Evolutionary conservation across 768 basidiomycete genomes (phyloP).

Genomic region (Hydnomerulius pinastri): DNA sequence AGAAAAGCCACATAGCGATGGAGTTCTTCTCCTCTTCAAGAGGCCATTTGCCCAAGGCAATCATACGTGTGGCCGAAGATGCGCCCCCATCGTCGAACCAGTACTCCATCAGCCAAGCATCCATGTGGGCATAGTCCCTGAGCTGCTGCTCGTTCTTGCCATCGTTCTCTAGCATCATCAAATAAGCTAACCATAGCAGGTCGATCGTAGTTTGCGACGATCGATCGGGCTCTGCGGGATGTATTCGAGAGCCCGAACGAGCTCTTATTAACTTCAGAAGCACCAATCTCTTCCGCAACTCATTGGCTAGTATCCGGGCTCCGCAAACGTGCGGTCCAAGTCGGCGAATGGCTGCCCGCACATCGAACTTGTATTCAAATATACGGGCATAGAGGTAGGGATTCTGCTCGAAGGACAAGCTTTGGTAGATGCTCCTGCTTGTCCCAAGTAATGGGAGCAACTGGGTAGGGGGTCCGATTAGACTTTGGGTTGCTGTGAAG

Average conservation of each 20-base stretch:
- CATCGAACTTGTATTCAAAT: slow-evolving; percentile 70
- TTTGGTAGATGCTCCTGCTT: slow-evolving; percentile 48
- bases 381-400: slow-evolving; percentile 74
- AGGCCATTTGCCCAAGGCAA: slow-evolving; percentile 58
- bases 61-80: slow-evolving; percentile 46
- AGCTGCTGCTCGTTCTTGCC: slow-evolving; percentile 72
- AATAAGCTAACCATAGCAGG: slow-evolving; percentile 67
- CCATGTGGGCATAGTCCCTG: slow-evolving; percentile 64
- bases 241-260: slow-evolving; percentile 27
- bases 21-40: slow-evolving; percentile 50
- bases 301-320: slow-evolving; percentile 52
- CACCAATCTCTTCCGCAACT: slow-evolving; percentile 63
- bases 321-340: slow-evolving; percentile 43
- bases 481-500: slow-evolving; percentile 51
- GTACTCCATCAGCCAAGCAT: slow-evolving; percentile 64
- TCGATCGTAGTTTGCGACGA: slow-evolving; percentile 25
- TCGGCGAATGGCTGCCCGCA: slow-evolving; percentile 48
- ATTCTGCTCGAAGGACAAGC: slow-evolving; percentile 55
- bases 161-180: slow-evolving; percentile 83
- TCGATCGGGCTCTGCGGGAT: slow-evolving; percentile 25
- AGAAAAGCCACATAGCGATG: slow-evolving; percentile 78
- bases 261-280: slow-evolving; percentile 58
- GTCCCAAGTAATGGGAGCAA: slow-evolving; percentile 57
- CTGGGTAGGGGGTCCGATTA: slow-evolving; percentile 62
- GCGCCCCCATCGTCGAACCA: slow-evolving; percentile 65